A percentile compares a stretch with the other conserved stretches of the same genome.
Evolutionary conservation across 2,329 filamentous ascomycete species (phyloP).

Genomic region (Neonectria magnoliae): DNA sequence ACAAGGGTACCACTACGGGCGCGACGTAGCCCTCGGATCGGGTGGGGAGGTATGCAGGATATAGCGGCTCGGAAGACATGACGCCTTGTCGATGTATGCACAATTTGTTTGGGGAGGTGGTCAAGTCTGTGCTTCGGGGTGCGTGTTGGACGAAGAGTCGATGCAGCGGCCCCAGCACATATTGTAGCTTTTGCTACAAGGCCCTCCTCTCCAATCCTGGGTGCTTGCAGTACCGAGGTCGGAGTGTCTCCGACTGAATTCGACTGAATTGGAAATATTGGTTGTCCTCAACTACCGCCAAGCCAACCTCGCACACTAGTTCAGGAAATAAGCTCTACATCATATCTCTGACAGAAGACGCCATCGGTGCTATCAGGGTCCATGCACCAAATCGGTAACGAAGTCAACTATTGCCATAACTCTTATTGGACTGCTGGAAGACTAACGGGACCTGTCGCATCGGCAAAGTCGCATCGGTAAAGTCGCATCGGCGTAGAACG

Average conservation of each 20-base stretch:
- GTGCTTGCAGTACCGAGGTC: neutral
- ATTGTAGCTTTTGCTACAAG: conserved; percentile 5
- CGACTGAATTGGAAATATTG: conserved; percentile 17
- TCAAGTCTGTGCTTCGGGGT: conserved; percentile 7
- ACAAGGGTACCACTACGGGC: conserved; percentile 38
- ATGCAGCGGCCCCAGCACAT: neutral
- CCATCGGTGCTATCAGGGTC: neutral
- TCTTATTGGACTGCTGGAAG: neutral
- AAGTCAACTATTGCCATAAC: neutral
- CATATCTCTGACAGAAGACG: conserved; percentile 14
- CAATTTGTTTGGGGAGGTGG: neutral
- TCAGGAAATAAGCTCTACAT: neutral
- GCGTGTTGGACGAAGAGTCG: conserved; percentile 3
- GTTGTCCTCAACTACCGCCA: conserved; percentile 23
- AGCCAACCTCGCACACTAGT: neutral
- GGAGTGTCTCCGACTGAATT: conserved; percentile 24
- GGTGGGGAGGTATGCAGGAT: conserved; percentile 47
- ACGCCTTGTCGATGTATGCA: neutral
- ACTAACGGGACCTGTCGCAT: neutral
- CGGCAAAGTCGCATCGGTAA: neutral
- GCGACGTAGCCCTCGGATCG: conserved; percentile 44
- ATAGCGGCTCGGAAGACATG: conserved; percentile 43
- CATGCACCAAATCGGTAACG: neutral
- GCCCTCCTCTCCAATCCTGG: neutral
- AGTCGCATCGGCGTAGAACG: neutral